Evolutionary conservation across 305 asterid species (phyloP), one percentile per base, ranked within the genome.

Genomic region (Andrographis paniculata): DNA sequence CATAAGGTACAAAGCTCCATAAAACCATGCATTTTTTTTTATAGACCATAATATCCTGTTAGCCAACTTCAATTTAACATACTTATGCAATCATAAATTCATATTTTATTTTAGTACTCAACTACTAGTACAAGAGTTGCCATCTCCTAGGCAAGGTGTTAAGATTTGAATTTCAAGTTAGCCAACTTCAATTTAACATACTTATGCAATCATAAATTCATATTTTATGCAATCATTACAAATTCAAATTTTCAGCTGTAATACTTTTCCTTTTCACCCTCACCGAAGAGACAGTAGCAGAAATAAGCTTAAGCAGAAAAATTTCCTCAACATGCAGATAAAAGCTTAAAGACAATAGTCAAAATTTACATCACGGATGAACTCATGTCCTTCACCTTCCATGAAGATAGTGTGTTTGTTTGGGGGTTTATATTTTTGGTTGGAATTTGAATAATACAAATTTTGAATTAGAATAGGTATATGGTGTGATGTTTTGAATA

Each of bases 191-290:
- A 36, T 2, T 21, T 3, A 19, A 50, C 16, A 41, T 6, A n/a
- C 41, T 7, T 4, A 48, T 19, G 35, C 17, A 38, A 22, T n/a
- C n/a, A n/a, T n/a, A n/a, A n/a, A n/a, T n/a, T n/a, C n/a, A n/a
- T n/a, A n/a, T n/a, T n/a, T n/a, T n/a, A n/a, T n/a, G n/a, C n/a
- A n/a, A n/a, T n/a, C n/a, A n/a, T n/a, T n/a, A n/a, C n/a, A 53
- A 45, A 46, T 22, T 33, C 45, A 41, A 20, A 42, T 46, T 45
- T 50, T 47, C 58, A 42, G 58, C 17, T 8, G 15, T 39, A 39
- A 48, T 10, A 16, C 15, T 37, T 45, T 37, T 38, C 39, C 37
- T 21, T 55, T 14, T 13, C 8, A 11, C 12, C 12, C 14, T 13
- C 38, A 11, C n/a, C 12, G 30, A 24, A 8, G 30, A 24, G 38